Evolutionary conservation across 192 early-diverging fungal genomes (phyloP).

Genomic region (Paraglomus brasilianum): DNA sequence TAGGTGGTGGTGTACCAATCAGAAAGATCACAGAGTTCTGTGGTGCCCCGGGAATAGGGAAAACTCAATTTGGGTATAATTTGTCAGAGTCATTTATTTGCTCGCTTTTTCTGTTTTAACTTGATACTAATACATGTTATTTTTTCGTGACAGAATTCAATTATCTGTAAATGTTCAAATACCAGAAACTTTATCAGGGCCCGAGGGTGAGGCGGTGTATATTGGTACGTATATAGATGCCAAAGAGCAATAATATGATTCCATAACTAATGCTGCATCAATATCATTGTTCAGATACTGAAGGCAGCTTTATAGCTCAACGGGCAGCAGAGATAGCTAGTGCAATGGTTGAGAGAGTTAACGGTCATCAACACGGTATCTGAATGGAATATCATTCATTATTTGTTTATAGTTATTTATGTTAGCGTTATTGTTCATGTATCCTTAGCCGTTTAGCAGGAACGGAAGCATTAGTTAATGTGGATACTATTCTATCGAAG

Average conservation of each 20-base stretch:
- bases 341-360: not conserved
- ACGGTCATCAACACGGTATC: too few relatives aligned
- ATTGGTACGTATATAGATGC: conserved; percentile 22
- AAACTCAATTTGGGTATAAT: conserved; percentile 51
- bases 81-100: too few relatives aligned
- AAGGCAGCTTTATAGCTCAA: conserved; percentile 28
- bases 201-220: conserved; percentile 26
- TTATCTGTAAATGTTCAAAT: conserved; percentile 32
- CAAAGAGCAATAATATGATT: too few relatives aligned
- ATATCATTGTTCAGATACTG: conserved; percentile 29
- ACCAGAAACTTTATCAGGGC: conserved; percentile 22
- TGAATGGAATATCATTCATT: too few relatives aligned
- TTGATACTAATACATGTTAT: not conserved
- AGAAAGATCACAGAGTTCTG: conserved; percentile 50
- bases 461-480: conserved; percentile 1
- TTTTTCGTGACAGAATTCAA: conserved; percentile 14
- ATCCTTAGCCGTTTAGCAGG: too few relatives aligned
- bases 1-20: conserved; percentile 46
- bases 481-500: conserved; percentile 17
- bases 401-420: too few relatives aligned
- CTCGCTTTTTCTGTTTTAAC: too few relatives aligned
- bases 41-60: conserved; percentile 51
- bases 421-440: too few relatives aligned
- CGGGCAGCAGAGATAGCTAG: conserved; percentile 25
- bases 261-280: too few relatives aligned